These are phyloP conservation scores for Neocatenulostroma microsporum DNA, from an alignment of 2,329 filamentous ascomycete genomes.

Conservation along the genomic window DNA sequence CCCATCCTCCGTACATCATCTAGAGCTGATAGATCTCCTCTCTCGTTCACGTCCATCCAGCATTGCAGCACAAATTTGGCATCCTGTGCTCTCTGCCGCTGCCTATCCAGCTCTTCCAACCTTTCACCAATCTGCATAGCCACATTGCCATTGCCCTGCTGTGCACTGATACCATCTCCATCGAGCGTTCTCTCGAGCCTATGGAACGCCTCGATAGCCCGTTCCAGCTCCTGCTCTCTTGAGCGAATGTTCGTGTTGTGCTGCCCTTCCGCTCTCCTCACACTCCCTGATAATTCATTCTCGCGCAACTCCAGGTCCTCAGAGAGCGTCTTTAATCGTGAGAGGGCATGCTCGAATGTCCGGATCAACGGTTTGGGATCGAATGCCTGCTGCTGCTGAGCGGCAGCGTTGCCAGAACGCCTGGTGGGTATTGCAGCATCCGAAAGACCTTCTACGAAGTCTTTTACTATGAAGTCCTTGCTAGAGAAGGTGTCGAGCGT, in stretches of 20 bases:
- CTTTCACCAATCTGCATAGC: conserved; percentile 92
- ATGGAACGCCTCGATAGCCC: conserved; percentile 88
- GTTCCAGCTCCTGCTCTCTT: conserved; percentile 78
- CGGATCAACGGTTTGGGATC: conserved; percentile 95
- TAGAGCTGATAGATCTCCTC: conserved; percentile 74
- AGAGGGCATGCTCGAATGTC: conserved; percentile 73
- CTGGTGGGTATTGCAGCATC: conserved; percentile 75
- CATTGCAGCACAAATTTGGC: conserved; percentile 93
- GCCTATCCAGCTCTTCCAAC: conserved; percentile 88
- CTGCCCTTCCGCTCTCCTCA: conserved; percentile 82
- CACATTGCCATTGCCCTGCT: conserved; percentile 82
- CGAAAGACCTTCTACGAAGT: conserved; percentile 90
- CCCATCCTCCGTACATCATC: conserved; percentile 82
- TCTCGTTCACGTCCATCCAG: conserved; percentile 91
- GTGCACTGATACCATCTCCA: conserved; percentile 44
- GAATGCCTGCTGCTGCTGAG: conserved; percentile 47
- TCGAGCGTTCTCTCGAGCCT: conserved; percentile 73
- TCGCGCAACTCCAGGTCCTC: conserved; percentile 85
- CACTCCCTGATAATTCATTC: conserved; percentile 81
- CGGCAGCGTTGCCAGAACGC: conserved; percentile 49
- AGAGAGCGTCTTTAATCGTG: conserved; percentile 60
- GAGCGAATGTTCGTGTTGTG: conserved; percentile 87
- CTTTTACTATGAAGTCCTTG: conserved; percentile 89
- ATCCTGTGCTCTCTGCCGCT: conserved; percentile 81
- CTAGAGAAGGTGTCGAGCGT: conserved; percentile 65